These are phyloP conservation scores for Boletus eberwhitei DNA, from an alignment of 768 basidiomycete species.

Conservation along the genomic window DNA sequence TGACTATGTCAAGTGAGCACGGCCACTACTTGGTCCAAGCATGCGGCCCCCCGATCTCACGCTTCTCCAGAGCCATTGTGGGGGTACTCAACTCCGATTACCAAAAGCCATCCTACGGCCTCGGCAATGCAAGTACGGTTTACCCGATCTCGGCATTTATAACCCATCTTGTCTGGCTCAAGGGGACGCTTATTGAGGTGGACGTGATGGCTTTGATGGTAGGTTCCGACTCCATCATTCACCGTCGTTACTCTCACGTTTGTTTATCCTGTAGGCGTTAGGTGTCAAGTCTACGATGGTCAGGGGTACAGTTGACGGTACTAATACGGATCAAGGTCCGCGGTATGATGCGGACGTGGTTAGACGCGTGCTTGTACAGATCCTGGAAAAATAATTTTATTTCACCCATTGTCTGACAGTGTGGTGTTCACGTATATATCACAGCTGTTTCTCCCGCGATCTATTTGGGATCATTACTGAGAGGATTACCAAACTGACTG, in stretches of 20 bases:
- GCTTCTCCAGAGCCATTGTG: slow-evolving; percentile 53
- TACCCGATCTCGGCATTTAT: slow-evolving; percentile 80
- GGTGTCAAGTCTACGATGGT: slow-evolving; percentile 61
- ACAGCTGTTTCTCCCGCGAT: slow-evolving; percentile 5
- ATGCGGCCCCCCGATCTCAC: slow-evolving; percentile 5
- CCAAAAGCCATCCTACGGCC: slow-evolving; percentile 45
- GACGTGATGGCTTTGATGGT: slow-evolving; percentile 63
- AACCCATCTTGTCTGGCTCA: slow-evolving; percentile 79
- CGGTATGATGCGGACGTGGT: slow-evolving; percentile 48
- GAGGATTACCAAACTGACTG: neutral
- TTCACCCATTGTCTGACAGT: neutral
- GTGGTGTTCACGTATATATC: neutral
- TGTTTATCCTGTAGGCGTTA: slow-evolving; percentile 38
- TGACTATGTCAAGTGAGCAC: slow-evolving; percentile 72
- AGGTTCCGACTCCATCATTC: slow-evolving; percentile 22
- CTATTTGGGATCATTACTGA: neutral
- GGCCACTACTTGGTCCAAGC: slow-evolving; percentile 4
- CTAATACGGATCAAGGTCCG: slow-evolving; percentile 25
- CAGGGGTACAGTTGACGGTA: slow-evolving; percentile 24
- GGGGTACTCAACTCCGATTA: slow-evolving; percentile 66
- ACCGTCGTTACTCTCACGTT: neutral
- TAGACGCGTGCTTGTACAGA: slow-evolving; percentile 38
- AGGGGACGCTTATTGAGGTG: slow-evolving; percentile 58
- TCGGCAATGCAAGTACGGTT: slow-evolving; percentile 55
- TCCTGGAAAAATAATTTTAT: slow-evolving; percentile 16